Conservation (phyloP, 768 basidiomycete species). For the Daedalea quercina region DNA sequence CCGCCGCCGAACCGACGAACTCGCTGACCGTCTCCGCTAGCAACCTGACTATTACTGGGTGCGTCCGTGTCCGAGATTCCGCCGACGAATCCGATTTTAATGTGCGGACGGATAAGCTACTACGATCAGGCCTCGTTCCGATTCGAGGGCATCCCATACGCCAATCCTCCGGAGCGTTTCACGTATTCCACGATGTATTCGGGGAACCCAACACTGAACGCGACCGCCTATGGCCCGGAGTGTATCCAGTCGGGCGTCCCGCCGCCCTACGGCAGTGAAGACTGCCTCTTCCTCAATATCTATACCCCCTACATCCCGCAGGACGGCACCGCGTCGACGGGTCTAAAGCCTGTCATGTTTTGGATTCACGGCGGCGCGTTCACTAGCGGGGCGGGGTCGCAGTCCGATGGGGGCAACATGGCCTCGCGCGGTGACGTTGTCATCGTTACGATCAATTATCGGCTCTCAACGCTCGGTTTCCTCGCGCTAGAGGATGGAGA, state of each 20-base stretch:
- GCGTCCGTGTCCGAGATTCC: background rate
- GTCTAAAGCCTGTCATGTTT: conserved; percentile 39
- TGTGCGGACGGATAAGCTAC: conserved; percentile 19
- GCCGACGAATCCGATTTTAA: background rate
- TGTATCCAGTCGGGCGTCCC: conserved; percentile 19
- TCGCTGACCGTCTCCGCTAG: conserved; percentile 14
- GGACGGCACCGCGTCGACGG: conserved; percentile 6
- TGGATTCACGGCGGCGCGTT: conserved; percentile 47
- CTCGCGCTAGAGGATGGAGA: conserved; percentile 34
- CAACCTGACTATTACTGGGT: conserved; percentile 19
- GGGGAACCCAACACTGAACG: conserved; percentile 22
- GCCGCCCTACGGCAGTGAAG: conserved; percentile 26
- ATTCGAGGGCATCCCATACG: conserved; percentile 46
- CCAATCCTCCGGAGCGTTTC: conserved; percentile 35
- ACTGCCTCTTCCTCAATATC: conserved; percentile 42
- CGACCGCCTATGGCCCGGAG: conserved; percentile 19
- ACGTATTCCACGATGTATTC: conserved; percentile 32
- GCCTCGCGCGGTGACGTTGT: conserved; percentile 37
- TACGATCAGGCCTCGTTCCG: conserved; percentile 43
- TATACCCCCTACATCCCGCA: conserved; percentile 34
- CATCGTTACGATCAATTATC: conserved; percentile 31
- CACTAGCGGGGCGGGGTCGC: conserved; percentile 32
- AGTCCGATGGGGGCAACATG: conserved; percentile 38
- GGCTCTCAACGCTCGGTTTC: conserved; percentile 36
- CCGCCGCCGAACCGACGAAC: conserved; percentile 7